These are phyloP conservation scores for Dryas octopetala DNA, from an alignment of 306 rosid genomes.

Conservation along the genomic window DNA sequence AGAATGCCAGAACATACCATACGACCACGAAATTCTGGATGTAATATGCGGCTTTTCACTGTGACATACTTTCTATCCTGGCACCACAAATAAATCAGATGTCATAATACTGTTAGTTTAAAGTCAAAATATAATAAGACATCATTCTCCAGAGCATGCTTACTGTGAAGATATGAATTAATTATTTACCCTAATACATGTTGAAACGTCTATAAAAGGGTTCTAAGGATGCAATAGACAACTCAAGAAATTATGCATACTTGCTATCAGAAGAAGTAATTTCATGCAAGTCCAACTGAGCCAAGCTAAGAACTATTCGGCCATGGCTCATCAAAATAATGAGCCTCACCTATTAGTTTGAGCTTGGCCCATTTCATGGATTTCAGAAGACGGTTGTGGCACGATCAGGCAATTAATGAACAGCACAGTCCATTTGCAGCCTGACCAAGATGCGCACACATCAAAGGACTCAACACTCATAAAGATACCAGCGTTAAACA, in stretches of 20 bases:
- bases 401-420: background rate
- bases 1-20: slow-evolving; percentile 64
- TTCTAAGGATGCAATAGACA: background rate
- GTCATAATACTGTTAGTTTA: slow-evolving; percentile 11
- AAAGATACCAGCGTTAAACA: background rate
- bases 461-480: background rate
- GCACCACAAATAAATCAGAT: slow-evolving; percentile 30
- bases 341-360: background rate
- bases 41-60: slow-evolving; percentile 68
- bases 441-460: background rate
- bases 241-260: background rate
- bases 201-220: background rate
- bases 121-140: background rate
- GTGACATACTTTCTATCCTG: slow-evolving; percentile 89
- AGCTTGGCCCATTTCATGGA: background rate
- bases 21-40: slow-evolving; percentile 98
- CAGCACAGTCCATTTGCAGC: background rate
- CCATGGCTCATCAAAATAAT: background rate
- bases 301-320: background rate
- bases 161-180: background rate
- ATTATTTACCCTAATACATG: background rate
- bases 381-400: background rate
- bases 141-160: background rate
- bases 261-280: slow-evolving; percentile 10
- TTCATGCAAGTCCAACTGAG: background rate